Percentiles rank a stretch among this genome's conserved stretches.
Evolutionary conservation across 495 filamentous ascomycete species (phyloP).

Genomic region (Parmelia sp.): DNA sequence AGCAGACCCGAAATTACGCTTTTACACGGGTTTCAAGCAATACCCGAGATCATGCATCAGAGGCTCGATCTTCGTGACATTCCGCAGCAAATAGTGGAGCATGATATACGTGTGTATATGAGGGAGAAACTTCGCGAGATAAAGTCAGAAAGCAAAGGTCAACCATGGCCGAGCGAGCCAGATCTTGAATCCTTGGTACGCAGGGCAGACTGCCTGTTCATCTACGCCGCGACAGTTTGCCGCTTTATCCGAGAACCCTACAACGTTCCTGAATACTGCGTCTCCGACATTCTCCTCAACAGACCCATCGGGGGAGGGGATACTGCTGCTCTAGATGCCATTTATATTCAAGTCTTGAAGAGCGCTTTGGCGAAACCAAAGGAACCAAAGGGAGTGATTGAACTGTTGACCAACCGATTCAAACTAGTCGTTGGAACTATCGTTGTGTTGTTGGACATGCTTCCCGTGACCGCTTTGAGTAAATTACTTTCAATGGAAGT

Average conservation of each 20-base stretch:
- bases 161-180: conserved; percentile 42
- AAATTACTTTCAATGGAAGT: neutral
- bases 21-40: conserved; percentile 29
- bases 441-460: conserved; percentile 5
- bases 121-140: conserved; percentile 21
- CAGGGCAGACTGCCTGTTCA: conserved; percentile 40
- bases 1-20: conserved; percentile 44
- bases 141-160: conserved; percentile 9
- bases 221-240: conserved; percentile 40
- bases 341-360: conserved; percentile 15
- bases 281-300: neutral
- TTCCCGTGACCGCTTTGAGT: conserved; percentile 1
- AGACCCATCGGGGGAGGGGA: neutral
- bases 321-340: conserved; percentile 1
- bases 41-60: conserved; percentile 24
- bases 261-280: conserved; percentile 8
- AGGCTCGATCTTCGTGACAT: conserved; percentile 27
- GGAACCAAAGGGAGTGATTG: neutral
- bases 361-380: neutral
- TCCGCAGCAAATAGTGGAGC: conserved; percentile 15
- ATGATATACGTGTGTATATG: conserved; percentile 32
- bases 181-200: conserved; percentile 31
- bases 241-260: conserved; percentile 29
- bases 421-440: conserved; percentile 15
- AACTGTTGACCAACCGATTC: conserved; percentile 10